Evolutionary conservation across 139 green algal genomes (phyloP).

Genomic region (Chlorokybus atmophyticus): DNA sequence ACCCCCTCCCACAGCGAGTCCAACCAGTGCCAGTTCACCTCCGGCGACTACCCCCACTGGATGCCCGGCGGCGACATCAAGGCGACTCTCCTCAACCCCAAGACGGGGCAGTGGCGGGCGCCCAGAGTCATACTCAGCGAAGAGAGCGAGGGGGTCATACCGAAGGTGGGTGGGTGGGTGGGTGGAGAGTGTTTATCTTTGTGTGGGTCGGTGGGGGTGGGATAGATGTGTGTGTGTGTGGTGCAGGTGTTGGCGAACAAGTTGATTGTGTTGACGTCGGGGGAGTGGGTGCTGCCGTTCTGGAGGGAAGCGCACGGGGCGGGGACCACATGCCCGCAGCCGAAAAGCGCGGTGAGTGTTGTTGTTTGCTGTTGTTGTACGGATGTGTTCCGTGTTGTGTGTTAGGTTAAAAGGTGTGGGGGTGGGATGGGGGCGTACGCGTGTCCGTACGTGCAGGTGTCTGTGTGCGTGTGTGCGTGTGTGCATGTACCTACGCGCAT

Average conservation of each 20-base stretch:
- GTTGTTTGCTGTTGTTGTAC: no score
- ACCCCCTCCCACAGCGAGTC: no score
- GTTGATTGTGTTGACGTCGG: conserved; percentile 1
- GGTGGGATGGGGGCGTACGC: no score
- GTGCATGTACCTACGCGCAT: no score
- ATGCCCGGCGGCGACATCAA: conserved; percentile 8
- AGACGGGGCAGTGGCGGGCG: not conserved
- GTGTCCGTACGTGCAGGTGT: no score
- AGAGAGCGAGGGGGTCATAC: not conserved
- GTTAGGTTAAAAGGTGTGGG: no score
- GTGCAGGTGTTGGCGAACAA: conserved; percentile 15
- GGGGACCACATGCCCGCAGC: not conserved
- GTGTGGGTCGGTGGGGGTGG: no score
- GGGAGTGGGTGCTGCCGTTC: conserved; percentile 8
- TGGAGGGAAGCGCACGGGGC: conserved; percentile 3
- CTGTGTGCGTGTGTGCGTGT: no score
- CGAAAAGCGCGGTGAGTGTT: not conserved
- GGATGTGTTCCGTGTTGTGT: no score
- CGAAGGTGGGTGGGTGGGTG: no score
- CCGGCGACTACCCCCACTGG: not conserved
- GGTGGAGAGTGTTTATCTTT: no score
- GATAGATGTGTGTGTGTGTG: no score
- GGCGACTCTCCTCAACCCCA: not conserved
- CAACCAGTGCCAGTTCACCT: conserved; percentile 1
- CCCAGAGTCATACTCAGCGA: not conserved